Conservation (phyloP, 73 alveolate species). For the Halteria grandinella region DNA sequence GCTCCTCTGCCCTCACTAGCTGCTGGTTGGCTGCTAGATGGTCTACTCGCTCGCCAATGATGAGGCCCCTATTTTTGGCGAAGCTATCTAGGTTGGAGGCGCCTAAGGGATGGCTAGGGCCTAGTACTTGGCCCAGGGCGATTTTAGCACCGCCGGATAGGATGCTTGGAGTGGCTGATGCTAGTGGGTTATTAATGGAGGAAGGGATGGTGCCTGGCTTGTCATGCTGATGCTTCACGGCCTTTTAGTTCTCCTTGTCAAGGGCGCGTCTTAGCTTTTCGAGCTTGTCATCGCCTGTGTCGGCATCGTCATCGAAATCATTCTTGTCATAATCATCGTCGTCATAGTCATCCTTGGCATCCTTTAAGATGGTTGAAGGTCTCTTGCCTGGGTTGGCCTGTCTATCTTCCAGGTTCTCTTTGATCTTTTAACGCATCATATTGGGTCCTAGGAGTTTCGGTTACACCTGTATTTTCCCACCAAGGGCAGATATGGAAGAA, state of each 20-base stretch:
- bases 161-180: too few species aligned
- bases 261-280: conserved; percentile 30
- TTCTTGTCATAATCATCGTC: conserved; percentile 57
- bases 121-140: conserved; percentile 21
- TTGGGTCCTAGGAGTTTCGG: conserved; percentile 29
- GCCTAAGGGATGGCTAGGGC: not conserved
- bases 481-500: not conserved
- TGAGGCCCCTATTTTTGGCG: conserved; percentile 30
- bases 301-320: conserved; percentile 57
- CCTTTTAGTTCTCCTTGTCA: conserved; percentile 29
- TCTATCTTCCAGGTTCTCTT: not conserved
- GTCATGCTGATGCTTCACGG: not conserved
- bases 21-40: conserved; percentile 59
- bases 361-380: conserved; percentile 10
- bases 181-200: too few species aligned
- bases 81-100: conserved; percentile 27
- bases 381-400: conserved; percentile 5
- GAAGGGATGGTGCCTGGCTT: too few species aligned
- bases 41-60: conserved; percentile 49
- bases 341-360: conserved; percentile 26
- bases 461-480: not conserved
- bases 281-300: conserved; percentile 42
- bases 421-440: conserved; percentile 23
- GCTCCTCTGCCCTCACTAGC: conserved; percentile 44
- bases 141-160: not conserved